Evolutionary conservation across 306 rosid genomes (phyloP), one percentile per base, ranked within the genome.

Genomic region (Echinosophora koreensis): DNA sequence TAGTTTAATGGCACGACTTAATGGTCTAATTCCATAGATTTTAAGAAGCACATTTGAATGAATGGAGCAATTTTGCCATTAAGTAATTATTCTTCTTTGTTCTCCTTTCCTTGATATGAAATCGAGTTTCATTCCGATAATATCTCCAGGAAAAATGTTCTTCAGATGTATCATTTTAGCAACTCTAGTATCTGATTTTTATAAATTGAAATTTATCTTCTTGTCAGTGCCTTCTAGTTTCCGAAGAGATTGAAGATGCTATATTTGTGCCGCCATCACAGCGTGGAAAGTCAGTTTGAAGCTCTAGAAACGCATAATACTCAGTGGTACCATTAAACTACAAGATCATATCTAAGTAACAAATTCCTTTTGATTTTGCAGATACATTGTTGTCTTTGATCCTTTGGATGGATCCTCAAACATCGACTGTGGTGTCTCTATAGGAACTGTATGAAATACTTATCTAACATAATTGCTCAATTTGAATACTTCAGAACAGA

Each of bases 401-500:
- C 98, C 97, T 22, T 64, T 85, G 86, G 88, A 85, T 78, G 88
- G 88, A 65, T 85, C 88, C 78, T 85, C 88, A 69, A 95, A 95
- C 92, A 95, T 92, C 67, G 97, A 95, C 42, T 95, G 98, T 42
- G 98, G 97, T 0, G 98, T 94, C 86, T 92, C 98, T 12, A 94
- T 94, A 22, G 98, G 98, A 88, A 94, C 98, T 73, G 98, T 93
- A 89, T 54, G 85, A 38, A 70, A 49, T 38, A 74, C 50, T 56
- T 27, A 51, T 74, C 58, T 8, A 51, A 46, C 50, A 15, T 70
- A 49, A 57, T 42, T 42, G n/a, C 28, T 15, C 11, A 5, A 63
- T 34, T 17, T 18, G 17, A 66, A 80, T 58, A 63, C 35, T 3
- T 28, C 28, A 71, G 32, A 9, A 18, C 12, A 32, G 39, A 61